Evolutionary conservation across 441 rosid species (phyloP).

Genomic region (Adansonia grandidieri): DNA sequence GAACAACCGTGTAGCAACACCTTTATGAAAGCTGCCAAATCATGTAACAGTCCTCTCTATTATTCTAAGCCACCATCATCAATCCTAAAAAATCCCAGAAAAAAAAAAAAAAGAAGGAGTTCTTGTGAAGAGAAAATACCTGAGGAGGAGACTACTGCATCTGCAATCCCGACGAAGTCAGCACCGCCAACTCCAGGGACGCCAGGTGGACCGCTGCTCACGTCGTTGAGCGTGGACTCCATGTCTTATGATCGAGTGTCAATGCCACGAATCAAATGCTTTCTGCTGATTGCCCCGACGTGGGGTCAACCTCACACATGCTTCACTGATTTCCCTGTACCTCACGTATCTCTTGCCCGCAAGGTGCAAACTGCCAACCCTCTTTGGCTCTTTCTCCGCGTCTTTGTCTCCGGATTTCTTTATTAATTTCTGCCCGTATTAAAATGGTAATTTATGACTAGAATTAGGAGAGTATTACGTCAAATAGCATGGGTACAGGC

Average conservation of each 20-base stretch:
- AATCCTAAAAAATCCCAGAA: slow-evolving; percentile 28
- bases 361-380: slow-evolving; percentile 61
- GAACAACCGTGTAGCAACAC: slow-evolving; percentile 41
- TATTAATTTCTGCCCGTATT: background rate
- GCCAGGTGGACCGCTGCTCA: slow-evolving; percentile 84
- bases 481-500: background rate
- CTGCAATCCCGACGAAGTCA: slow-evolving; percentile 57
- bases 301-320: slow-evolving; percentile 74
- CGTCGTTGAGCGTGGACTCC: slow-evolving; percentile 76
- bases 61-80: background rate
- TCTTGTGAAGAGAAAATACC: slow-evolving; percentile 43
- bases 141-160: slow-evolving; percentile 48
- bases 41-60: slow-evolving; percentile 52
- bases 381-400: no score
- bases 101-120: slow-evolving; percentile 24
- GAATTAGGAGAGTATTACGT: no score
- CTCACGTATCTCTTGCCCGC: slow-evolving; percentile 83
- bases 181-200: slow-evolving; percentile 91
- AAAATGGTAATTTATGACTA: background rate
- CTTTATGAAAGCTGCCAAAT: slow-evolving; percentile 49
- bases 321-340: slow-evolving; percentile 76
- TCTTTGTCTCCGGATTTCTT: background rate
- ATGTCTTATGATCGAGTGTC: slow-evolving; percentile 86
- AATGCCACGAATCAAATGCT: slow-evolving; percentile 82
- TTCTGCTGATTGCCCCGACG: slow-evolving; percentile 71